These are phyloP conservation scores for Fusarium sp. DNA, from an alignment of 2,329 filamentous ascomycete species.

Conservation along the genomic window DNA sequence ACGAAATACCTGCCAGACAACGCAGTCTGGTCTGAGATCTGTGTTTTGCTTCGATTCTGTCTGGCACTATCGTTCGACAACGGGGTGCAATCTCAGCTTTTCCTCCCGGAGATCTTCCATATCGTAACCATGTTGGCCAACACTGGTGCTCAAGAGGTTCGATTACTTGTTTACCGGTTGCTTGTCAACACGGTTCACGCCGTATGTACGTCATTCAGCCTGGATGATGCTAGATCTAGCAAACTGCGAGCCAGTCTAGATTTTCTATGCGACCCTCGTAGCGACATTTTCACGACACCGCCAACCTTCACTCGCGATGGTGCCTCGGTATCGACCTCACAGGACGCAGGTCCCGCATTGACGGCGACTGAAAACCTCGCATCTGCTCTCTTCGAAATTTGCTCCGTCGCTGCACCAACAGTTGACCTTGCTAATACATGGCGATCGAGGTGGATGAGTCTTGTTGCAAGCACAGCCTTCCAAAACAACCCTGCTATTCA, in stretches of 20 bases:
- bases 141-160: conserved; percentile 66
- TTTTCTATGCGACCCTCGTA: conserved; percentile 66
- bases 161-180: conserved; percentile 68
- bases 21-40: conserved; percentile 74
- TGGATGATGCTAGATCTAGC: conserved; percentile 67
- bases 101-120: conserved; percentile 75
- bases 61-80: conserved; percentile 74
- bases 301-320: conserved; percentile 59
- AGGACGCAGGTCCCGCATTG: conserved; percentile 62
- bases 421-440: conserved; percentile 73
- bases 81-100: conserved; percentile 73
- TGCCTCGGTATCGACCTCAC: conserved; percentile 62
- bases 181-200: conserved; percentile 75
- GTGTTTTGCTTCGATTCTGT: conserved; percentile 72
- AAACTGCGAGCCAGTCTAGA: conserved; percentile 66
- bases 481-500: conserved; percentile 78
- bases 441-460: conserved; percentile 78
- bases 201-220: conserved; percentile 70
- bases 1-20: conserved; percentile 73
- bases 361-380: conserved; percentile 69
- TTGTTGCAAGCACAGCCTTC: conserved; percentile 77
- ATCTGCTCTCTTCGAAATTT: conserved; percentile 70
- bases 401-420: conserved; percentile 69
- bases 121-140: conserved; percentile 76
- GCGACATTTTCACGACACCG: conserved; percentile 65